Evolutionary conservation across 306 rosid species (phyloP), one percentile per base, ranked within the genome.

Genomic region (Sicyos baderoa): DNA sequence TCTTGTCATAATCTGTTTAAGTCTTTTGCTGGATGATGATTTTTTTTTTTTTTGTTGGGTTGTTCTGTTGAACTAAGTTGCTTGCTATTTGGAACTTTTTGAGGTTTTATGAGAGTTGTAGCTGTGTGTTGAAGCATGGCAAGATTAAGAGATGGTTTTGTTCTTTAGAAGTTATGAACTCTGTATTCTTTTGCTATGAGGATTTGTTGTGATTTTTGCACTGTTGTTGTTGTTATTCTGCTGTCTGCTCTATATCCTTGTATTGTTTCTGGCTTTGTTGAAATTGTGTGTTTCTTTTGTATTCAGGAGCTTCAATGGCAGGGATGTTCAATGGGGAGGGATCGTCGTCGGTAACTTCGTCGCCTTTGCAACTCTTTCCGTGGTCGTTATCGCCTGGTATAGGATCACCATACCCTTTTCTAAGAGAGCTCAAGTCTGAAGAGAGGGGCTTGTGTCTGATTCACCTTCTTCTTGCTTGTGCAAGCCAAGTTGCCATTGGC

Each of bases 401-500:
- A 70, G 91, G 93, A 42, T 87, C 95, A 14, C 93, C 91, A 19
- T 76, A 72, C 66, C 82, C 85, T 37, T 82, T 90, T 86, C 54
- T 82, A 13, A 73, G 81, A 65, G 89, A 83, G 67, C 79, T 78
- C 19, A 82, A 79, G 58, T 79, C 81, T 52, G 97, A 88, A 54
- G 79, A 79, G 42, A 75, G 89, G 53, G 86, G 88, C 55, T 44
- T 79, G 29, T 82, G 76, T 52, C 84, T 90, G 52, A 72, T 89
- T 74, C 51, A 68, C 13, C 88, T 90, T 66, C 91, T 90, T 10
- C 54, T 65, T 44, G 84, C 84, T 5, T 88, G 94, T 75, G 90
- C 97, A 2, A 73, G 77, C 78, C 88, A 80, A 62, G 92, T 90
- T 3, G 91, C 97, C n/a, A 66, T 84, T 0, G 89, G 96, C 22